Evolutionary conservation across 1,284 basidiomycete genomes (phyloP), one percentile per base, ranked within the genome.

Genomic region (Athelia sp.): DNA sequence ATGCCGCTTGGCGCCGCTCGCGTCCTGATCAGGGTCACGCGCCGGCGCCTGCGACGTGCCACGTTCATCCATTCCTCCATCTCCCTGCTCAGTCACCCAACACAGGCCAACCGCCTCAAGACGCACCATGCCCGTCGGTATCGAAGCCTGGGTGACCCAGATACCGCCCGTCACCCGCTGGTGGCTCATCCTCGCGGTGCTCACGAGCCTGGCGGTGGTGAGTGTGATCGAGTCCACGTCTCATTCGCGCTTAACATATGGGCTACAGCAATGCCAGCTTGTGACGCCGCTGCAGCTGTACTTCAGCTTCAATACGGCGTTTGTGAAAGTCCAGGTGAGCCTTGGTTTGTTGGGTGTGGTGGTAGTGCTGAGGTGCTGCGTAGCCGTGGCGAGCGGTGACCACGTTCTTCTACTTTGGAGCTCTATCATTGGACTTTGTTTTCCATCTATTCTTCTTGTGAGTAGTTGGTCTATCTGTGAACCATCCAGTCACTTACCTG

Each of bases 361-460:
- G 38, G n/a, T 54, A 38, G 10, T 11, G 13, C 29, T 48, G 18
- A 52, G 23, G 18, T 40, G n/a, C n/a, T 46, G 46, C 43, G 31
- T 58, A 98, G 90, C 74, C 86, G 54, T 98, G 94, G 94, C 80
- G 96, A 24, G 77, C 86, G 40, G 67, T 90, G 47, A 97, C 94
- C 22, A 94, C 89, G 8, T 98, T 98, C 75, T 85, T 96, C 61
- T 99, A 96, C 71, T 99, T 98, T 68, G 96, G 96, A 10, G 81
- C 87, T 0, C 80, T 98, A 57, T 91, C 88, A 2, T 71, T 98
- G n/a, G 95, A 98, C 64, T 93, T 98, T 55, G 77, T 96, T 50
- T 97, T 99, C 69, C 95, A 98, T 65, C 76, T 99, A 50, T 97
- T 98, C 78, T 98, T 98, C 77, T 95, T 98, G 93, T 95, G 60